phyloP scores from a whole-genome alignment of 2,329 filamentous ascomycete species.

The Aspergillus intermedius region DNA sequence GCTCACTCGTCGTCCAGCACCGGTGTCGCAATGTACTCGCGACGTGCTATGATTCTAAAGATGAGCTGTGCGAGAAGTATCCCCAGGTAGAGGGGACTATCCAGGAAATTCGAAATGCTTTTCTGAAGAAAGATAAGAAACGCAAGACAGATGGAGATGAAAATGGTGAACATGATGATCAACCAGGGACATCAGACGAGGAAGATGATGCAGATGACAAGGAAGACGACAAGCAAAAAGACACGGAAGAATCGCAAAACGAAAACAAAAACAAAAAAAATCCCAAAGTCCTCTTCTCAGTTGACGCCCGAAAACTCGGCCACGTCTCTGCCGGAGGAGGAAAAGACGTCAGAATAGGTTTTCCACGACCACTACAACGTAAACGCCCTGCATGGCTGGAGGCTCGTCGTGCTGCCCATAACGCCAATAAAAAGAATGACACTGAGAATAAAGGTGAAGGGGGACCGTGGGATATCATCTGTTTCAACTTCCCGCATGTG shows the following conservation, averaged over 20 bases:
- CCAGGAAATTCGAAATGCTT: conserved; percentile 30
- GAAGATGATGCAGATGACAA: background rate
- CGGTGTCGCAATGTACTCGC: conserved; percentile 35
- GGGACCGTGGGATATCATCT: conserved; percentile 63
- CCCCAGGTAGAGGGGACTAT: conserved; percentile 61
- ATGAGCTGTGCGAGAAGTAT: conserved; percentile 61
- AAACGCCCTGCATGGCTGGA: conserved; percentile 17
- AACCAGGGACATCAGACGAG: background rate
- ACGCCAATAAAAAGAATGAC: conserved; percentile 1
- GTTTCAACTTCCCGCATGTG: conserved; percentile 97
- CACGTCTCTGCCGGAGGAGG: conserved; percentile 29
- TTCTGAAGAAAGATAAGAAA: conserved; percentile 1
- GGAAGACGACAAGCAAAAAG: conserved; percentile 8
- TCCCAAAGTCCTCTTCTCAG: conserved; percentile 34
- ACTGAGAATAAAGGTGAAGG: conserved; percentile 5
- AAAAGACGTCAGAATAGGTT: conserved; percentile 40
- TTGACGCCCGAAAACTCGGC: conserved; percentile 40
- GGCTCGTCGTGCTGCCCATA: background rate
- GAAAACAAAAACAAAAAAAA: conserved; percentile 6
- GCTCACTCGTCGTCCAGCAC: conserved; percentile 37
- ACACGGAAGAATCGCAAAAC: background rate
- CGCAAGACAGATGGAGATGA: background rate
- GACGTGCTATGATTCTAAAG: conserved; percentile 41
- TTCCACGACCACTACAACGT: conserved; percentile 24
- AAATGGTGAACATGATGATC: conserved; percentile 6